phyloP scores from a whole-genome alignment of 1,284 basidiomycete species.

The Trichosporon coremiiforme region DNA sequence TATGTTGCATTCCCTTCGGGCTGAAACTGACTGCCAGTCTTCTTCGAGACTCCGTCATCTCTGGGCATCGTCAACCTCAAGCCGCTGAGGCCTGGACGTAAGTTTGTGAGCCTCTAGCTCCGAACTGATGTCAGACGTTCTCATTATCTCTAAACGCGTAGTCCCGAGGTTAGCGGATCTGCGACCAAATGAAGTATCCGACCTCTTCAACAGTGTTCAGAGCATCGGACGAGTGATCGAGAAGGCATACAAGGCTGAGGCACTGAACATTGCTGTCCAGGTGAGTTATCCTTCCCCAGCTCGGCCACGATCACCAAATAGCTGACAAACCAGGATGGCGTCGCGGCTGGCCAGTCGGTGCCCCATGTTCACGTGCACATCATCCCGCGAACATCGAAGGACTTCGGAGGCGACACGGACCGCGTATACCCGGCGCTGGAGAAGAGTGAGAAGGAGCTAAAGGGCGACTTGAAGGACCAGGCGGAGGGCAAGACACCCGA shows the following conservation, averaged over 20 bases:
- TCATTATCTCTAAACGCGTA: conserved; percentile 76
- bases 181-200: conserved; percentile 67
- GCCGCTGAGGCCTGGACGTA: conserved; percentile 88
- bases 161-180: conserved; percentile 78
- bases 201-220: conserved; percentile 75
- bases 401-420: conserved; percentile 68
- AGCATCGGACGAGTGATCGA: conserved; percentile 56
- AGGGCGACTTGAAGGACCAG: conserved; percentile 23
- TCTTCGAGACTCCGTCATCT: conserved; percentile 69
- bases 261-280: conserved; percentile 79
- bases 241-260: conserved; percentile 56
- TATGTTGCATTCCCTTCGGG: conserved; percentile 27
- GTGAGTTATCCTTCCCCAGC: conserved; percentile 56
- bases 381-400: conserved; percentile 68
- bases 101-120: conserved; percentile 52
- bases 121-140: conserved; percentile 68
- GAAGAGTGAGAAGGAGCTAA: conserved; percentile 61
- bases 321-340: conserved; percentile 67
- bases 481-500: conserved; percentile 5
- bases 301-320: too few species aligned
- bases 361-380: conserved; percentile 91
- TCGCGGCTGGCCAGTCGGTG: conserved; percentile 79
- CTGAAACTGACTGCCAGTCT: conserved; percentile 58
- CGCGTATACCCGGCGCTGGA: conserved; percentile 77
- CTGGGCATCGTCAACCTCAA: conserved; percentile 90